phyloP scores from a whole-genome alignment of 371 early-diverging fungal species.

The Mortierella sp. region DNA sequence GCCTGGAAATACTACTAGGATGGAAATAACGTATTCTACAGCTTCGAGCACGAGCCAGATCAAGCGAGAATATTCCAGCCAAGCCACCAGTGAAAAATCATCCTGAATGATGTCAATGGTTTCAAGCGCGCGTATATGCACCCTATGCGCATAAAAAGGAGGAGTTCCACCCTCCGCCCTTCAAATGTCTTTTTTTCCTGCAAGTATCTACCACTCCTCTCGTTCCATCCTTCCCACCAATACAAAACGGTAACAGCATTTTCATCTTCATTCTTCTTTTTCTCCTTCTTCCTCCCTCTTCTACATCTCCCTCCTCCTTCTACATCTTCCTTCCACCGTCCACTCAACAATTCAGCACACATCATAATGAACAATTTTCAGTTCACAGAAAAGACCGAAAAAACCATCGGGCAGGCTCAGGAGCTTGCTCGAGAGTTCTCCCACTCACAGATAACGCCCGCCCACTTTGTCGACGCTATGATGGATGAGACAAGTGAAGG shows the following conservation, averaged over 20 bases:
- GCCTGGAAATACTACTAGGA: no score
- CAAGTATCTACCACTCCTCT: neutral
- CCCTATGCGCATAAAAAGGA: neutral
- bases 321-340: neutral
- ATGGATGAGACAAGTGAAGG: conserved; percentile 81
- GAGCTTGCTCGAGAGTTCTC: conserved; percentile 83
- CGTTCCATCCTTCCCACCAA: neutral
- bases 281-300: neutral
- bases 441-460: conserved; percentile 83
- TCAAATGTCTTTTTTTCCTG: neutral
- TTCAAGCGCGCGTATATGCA: neutral
- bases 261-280: neutral
- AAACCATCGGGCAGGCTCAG: conserved; percentile 73
- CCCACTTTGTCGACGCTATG: conserved; percentile 86
- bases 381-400: conserved; percentile 94
- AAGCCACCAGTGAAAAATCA: neutral
- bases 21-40: no score
- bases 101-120: neutral
- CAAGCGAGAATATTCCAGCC: neutral
- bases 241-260: neutral
- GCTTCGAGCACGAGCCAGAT: neutral
- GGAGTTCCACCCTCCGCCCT: neutral
- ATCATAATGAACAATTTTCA: conserved; percentile 69
- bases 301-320: neutral
- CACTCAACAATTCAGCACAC: neutral